phyloP scores from a whole-genome alignment of 2,329 filamentous ascomycete species.

The Mycosphaerella sp. region DNA sequence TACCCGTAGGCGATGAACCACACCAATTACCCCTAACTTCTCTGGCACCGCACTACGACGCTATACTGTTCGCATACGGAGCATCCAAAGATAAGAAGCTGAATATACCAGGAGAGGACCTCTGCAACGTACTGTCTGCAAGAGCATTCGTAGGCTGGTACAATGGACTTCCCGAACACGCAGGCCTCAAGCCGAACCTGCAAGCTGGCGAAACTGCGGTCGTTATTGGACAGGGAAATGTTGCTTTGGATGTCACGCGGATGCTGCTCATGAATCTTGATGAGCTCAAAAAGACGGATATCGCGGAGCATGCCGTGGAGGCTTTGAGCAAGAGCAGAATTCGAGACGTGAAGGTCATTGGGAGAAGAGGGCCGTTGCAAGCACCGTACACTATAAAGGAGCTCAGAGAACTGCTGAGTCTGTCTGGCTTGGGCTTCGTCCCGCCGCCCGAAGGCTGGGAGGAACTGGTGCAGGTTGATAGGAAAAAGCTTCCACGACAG shows the following conservation, averaged over 20 bases:
- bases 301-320: constrained; percentile 75
- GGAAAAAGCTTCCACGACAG: constrained; percentile 64
- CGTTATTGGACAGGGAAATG: constrained; percentile 91
- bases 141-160: constrained; percentile 97
- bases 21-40: constrained; percentile 55
- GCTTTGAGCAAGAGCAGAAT: constrained; percentile 66
- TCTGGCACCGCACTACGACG: constrained; percentile 80
- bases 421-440: constrained; percentile 65
- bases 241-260: constrained; percentile 86
- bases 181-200: constrained; percentile 65
- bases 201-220: constrained; percentile 72
- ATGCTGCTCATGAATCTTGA: constrained; percentile 75
- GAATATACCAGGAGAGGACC: constrained; percentile 71
- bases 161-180: constrained; percentile 83
- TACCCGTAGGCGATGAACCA: constrained; percentile 61
- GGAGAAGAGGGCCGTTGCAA: constrained; percentile 73
- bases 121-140: constrained; percentile 76
- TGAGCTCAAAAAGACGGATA: constrained; percentile 73
- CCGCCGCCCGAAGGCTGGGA: constrained; percentile 40
- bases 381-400: constrained; percentile 96
- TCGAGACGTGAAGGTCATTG: constrained; percentile 77
- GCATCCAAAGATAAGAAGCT: constrained; percentile 77
- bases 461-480: constrained; percentile 45
- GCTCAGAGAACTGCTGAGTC: constrained; percentile 75
- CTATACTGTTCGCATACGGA: constrained; percentile 87